These are phyloP conservation scores for Mycena sanguinolenta DNA, from an alignment of 768 basidiomycete genomes.

Conservation along the genomic window DNA sequence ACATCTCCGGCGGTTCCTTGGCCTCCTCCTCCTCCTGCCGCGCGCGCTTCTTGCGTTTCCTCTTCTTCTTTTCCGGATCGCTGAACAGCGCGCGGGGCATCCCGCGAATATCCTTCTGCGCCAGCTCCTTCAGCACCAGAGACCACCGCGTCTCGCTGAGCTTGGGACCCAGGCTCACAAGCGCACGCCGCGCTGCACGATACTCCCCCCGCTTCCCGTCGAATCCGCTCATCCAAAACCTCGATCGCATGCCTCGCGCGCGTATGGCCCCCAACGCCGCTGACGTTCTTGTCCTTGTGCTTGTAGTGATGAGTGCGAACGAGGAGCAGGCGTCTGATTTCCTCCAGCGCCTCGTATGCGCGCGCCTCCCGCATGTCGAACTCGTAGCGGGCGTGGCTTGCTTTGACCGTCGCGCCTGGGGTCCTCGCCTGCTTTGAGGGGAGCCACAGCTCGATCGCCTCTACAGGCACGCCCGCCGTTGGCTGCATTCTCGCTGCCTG, in stretches of 20 bases:
- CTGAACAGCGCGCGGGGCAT: conserved; percentile 25
- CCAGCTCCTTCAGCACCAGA: conserved; percentile 23
- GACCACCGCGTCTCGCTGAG: conserved; percentile 31
- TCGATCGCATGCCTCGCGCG: not conserved
- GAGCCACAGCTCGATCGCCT: conserved; percentile 36
- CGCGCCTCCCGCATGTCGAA: too few relatives aligned
- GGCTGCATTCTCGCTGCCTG: too few relatives aligned
- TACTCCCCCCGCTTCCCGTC: not conserved
- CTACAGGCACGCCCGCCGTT: too few relatives aligned
- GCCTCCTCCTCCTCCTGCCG: not conserved
- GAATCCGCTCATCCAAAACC: not conserved
- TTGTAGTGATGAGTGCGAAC: not conserved
- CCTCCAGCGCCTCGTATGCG: not conserved
- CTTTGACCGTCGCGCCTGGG: conserved; percentile 10
- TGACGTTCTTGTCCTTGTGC: too few relatives aligned
- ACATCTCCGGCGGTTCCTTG: not conserved
- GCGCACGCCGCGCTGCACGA: conserved; percentile 26
- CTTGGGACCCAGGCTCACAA: conserved; percentile 5
- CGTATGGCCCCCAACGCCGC: not conserved
- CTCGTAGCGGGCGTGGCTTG: conserved; percentile 16
- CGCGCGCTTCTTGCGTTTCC: not conserved
- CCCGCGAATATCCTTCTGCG: conserved; percentile 33
- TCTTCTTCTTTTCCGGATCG: not conserved
- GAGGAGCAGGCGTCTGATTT: not conserved
- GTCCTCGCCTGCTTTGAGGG: conserved; percentile 37